These are phyloP conservation scores for Cryphonectria naterciae DNA, from an alignment of 2,329 filamentous ascomycete genomes.

Conservation along the genomic window DNA sequence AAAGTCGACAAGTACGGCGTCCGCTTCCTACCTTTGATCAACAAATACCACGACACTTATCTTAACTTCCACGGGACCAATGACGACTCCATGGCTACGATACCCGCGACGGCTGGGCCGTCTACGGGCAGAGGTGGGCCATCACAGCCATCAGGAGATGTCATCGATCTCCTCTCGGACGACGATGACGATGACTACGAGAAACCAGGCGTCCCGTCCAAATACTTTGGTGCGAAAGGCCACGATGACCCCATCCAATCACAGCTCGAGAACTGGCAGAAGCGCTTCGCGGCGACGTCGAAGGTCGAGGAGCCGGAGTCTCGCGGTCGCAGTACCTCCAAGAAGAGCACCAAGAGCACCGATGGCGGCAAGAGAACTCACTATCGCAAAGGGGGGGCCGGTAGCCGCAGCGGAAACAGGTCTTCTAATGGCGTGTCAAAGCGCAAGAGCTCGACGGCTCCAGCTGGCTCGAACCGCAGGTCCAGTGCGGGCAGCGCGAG, in stretches of 20 bases:
- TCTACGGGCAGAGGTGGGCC: slow-evolving; percentile 11
- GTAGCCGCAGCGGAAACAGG: slow-evolving; percentile 25
- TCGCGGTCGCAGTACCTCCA: slow-evolving; percentile 30
- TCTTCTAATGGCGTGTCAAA: slow-evolving; percentile 33
- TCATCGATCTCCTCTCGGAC: slow-evolving; percentile 61
- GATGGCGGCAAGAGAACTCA: slow-evolving; percentile 29
- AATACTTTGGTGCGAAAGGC: slow-evolving; percentile 47
- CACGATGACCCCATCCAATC: slow-evolving; percentile 23
- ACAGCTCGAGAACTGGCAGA: slow-evolving; percentile 37
- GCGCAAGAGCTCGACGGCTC: slow-evolving; percentile 25
- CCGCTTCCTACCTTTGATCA: slow-evolving; percentile 63
- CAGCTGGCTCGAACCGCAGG: slow-evolving; percentile 5
- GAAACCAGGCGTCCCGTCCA: slow-evolving; percentile 45
- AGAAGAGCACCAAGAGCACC: slow-evolving; percentile 22
- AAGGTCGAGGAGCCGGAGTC: slow-evolving; percentile 33
- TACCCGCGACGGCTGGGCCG: slow-evolving; percentile 25
- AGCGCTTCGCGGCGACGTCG: slow-evolving; percentile 33
- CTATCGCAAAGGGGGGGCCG: slow-evolving; percentile 28
- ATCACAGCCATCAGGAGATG: slow-evolving; percentile 40
- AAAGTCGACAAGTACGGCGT: slow-evolving; percentile 66
- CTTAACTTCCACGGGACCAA: slow-evolving; percentile 34
- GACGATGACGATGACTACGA: slow-evolving; percentile 40
- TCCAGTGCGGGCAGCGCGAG: slow-evolving; percentile 19
- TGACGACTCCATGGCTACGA: slow-evolving; percentile 27
- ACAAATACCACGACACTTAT: slow-evolving; percentile 52